A percentile compares a stretch with the other conserved stretches of the same genome.
Evolutionary conservation across 768 basidiomycete genomes (phyloP).

Genomic region (Calocybe cyanea): DNA sequence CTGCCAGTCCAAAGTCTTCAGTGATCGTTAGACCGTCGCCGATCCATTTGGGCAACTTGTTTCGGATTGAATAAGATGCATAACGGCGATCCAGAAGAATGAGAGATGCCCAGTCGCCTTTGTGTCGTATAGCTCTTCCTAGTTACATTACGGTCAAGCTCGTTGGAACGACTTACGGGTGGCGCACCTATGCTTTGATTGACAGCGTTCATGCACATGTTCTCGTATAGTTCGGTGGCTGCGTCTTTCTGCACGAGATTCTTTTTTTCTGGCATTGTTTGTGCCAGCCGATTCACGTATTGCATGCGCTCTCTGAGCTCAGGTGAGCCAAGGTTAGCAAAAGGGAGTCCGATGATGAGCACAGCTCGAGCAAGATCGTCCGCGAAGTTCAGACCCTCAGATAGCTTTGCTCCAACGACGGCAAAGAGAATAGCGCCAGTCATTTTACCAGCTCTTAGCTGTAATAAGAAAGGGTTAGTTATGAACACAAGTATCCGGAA

Average conservation of each 20-base stretch:
- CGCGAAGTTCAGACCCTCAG: conserved; percentile 81
- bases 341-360: conserved; percentile 86
- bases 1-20: conserved; percentile 66
- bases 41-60: conserved; percentile 92
- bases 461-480: no score
- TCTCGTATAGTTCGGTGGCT: conserved; percentile 82
- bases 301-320: conserved; percentile 91
- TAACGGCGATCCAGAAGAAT: conserved; percentile 87
- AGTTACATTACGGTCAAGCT: background rate
- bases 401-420: conserved; percentile 96
- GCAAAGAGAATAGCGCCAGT: conserved; percentile 85
- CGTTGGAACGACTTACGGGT: background rate
- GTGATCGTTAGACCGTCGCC: conserved; percentile 54
- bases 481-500: no score
- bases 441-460: conserved; percentile 25
- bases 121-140: conserved; percentile 94
- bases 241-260: conserved; percentile 53
- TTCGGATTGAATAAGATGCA: conserved; percentile 56
- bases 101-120: conserved; percentile 87
- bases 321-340: conserved; percentile 85
- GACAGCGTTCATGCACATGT: conserved; percentile 90
- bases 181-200: conserved; percentile 92
- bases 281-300: conserved; percentile 69
- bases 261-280: conserved; percentile 31
- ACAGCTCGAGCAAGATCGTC: conserved; percentile 85